Percentiles rank a stretch among this genome's conserved stretches.
Evolutionary conservation across 2,329 filamentous ascomycete species (phyloP).

Genomic region (Verticillium albo-atrum): DNA sequence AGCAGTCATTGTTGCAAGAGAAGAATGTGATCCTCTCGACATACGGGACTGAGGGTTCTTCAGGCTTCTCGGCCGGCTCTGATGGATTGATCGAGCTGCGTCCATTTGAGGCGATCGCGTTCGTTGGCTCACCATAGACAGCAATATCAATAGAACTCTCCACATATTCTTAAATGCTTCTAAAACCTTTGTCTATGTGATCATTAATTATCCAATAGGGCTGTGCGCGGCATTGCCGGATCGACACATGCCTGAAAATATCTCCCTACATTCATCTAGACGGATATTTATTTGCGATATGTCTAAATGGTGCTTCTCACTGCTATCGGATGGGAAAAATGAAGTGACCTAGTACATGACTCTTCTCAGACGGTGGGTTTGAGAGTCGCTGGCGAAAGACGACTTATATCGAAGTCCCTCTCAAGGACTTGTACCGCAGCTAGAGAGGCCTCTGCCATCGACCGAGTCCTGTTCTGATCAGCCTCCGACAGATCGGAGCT

Average conservation of each 20-base stretch:
- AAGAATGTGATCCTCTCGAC: background rate
- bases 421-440: background rate
- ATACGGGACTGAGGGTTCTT: slow-evolving; percentile 1
- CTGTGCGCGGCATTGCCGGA: no score
- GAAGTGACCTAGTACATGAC: no score
- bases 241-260: no score
- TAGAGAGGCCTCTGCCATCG: background rate
- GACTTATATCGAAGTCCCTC: background rate
- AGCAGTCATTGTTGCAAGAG: slow-evolving; percentile 16
- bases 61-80: background rate
- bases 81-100: background rate
- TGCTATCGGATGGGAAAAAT: no score
- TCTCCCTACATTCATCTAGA: no score
- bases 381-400: background rate
- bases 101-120: background rate
- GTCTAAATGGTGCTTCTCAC: no score
- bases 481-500: background rate
- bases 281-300: no score
- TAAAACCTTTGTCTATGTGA: no score
- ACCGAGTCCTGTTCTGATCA: background rate
- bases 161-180: no score
- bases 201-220: no score
- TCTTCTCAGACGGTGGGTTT: background rate
- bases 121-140: background rate
- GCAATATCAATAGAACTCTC: no score